These are phyloP conservation scores for Dothidotthia symphoricarpi DNA, from an alignment of 2,329 filamentous ascomycete genomes.

Conservation along the genomic window DNA sequence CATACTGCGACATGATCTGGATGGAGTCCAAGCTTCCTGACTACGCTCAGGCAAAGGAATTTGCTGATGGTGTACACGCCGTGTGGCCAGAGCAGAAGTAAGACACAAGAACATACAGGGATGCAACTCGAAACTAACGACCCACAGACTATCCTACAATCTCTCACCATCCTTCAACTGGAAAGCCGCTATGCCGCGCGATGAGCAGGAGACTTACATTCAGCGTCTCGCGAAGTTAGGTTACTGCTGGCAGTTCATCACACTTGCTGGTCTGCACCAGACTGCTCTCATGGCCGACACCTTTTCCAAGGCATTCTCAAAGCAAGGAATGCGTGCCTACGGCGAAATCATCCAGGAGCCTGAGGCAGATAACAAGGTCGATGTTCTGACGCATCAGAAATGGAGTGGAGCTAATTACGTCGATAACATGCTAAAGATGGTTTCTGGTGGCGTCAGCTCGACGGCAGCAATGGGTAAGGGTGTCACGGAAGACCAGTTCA, in stretches of 20 bases:
- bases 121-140: constrained; percentile 5
- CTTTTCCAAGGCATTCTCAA: constrained; percentile 79
- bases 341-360: constrained; percentile 97
- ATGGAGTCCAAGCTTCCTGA: constrained; percentile 99
- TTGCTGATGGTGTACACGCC: constrained; percentile 88
- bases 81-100: constrained; percentile 96
- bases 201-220: constrained; percentile 97
- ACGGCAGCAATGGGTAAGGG: constrained; percentile 97
- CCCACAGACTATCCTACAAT: constrained; percentile 86
- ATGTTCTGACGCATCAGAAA: constrained; percentile 98
- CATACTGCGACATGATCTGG: constrained; percentile 95
- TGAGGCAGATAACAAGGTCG: constrained; percentile 85
- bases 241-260: constrained; percentile 99
- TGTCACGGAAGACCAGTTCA: constrained; percentile 97
- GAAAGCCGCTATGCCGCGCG: constrained; percentile 91
- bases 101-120: background rate
- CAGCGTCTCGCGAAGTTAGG: constrained; percentile 78
- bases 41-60: constrained; percentile 85
- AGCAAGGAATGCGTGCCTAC: constrained; percentile 90
- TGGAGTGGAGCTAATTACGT: constrained; percentile 95
- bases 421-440: constrained; percentile 95
- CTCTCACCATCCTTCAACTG: constrained; percentile 99
- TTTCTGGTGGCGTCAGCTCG: constrained; percentile 85
- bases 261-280: constrained; percentile 93
- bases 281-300: constrained; percentile 88